Conservation (phyloP, 2,329 filamentous ascomycete genomes). For the Pleomassaria siparia region DNA sequence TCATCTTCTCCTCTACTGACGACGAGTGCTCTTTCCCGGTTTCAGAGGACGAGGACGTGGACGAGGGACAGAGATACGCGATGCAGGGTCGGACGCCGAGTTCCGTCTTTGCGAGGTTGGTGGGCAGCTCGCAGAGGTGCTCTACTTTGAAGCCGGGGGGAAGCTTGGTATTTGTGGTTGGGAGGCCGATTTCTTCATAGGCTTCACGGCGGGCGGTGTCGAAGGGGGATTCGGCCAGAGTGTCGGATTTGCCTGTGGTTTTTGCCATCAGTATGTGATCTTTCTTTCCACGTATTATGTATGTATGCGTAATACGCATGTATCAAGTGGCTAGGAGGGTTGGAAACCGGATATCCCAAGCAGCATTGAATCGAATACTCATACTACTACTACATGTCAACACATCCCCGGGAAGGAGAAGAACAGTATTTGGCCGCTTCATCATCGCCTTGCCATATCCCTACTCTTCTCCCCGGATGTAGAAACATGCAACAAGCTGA, state of each 20-base stretch:
- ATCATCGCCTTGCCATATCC: too few species aligned
- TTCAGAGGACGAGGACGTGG: slow-evolving; percentile 3
- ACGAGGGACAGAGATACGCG: slow-evolving; percentile 59
- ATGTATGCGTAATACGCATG: slow-evolving; percentile 48
- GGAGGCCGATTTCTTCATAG: slow-evolving; percentile 89
- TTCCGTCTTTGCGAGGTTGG: slow-evolving; percentile 54
- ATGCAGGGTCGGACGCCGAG: slow-evolving; percentile 54
- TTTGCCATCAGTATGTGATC: not conserved
- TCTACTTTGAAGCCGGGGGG: slow-evolving; percentile 81
- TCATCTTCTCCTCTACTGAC: slow-evolving; percentile 64
- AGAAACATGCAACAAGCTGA: too few species aligned
- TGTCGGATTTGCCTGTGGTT: slow-evolving; percentile 57
- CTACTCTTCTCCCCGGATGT: too few species aligned
- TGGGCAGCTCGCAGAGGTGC: slow-evolving; percentile 80
- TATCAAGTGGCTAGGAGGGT: too few species aligned
- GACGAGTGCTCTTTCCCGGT: slow-evolving; percentile 21
- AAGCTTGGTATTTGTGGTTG: slow-evolving; percentile 67
- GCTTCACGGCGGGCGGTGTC: slow-evolving; percentile 88
- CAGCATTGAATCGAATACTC: too few species aligned
- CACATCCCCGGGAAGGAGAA: too few species aligned
- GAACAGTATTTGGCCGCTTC: too few species aligned
- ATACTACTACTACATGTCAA: too few species aligned
- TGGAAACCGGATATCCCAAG: too few species aligned
- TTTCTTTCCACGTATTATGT: too few species aligned
- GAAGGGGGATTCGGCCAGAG: slow-evolving; percentile 60